phyloP scores from a whole-genome alignment of 164 flowering plant genomes.

The Malania oleifera region DNA sequence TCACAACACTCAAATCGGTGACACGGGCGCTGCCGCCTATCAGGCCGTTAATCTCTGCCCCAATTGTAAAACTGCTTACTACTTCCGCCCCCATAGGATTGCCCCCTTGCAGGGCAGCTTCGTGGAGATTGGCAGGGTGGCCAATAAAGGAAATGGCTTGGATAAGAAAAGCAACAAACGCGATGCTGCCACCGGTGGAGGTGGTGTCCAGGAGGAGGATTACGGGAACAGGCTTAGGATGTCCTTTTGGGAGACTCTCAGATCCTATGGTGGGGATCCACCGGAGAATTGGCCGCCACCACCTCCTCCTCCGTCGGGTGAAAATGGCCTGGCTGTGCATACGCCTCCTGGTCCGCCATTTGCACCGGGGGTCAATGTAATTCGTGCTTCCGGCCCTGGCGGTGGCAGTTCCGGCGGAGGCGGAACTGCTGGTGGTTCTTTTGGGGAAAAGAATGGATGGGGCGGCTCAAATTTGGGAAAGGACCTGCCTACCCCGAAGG shows the following conservation, averaged over 20 bases:
- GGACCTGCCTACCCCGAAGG: slow-evolving; percentile 90
- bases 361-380: slow-evolving; percentile 62
- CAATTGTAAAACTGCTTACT: slow-evolving; percentile 77
- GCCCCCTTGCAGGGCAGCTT: slow-evolving; percentile 81
- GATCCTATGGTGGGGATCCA: slow-evolving; percentile 53
- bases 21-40: slow-evolving; percentile 2
- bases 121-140: slow-evolving; percentile 62
- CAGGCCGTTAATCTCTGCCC: slow-evolving; percentile 83
- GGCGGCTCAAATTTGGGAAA: slow-evolving; percentile 84
- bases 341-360: slow-evolving; percentile 81
- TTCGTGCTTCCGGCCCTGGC: slow-evolving; percentile 38
- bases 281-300: slow-evolving; percentile 68
- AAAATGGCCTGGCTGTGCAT: slow-evolving; percentile 77
- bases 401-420: slow-evolving; percentile 16
- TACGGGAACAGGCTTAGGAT: slow-evolving; percentile 33
- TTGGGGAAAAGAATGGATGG: slow-evolving; percentile 53
- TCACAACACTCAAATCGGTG: not conserved
- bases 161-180: slow-evolving; percentile 9
- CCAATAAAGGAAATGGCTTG: slow-evolving; percentile 13
- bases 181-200: not conserved
- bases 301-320: slow-evolving; percentile 19
- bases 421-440: slow-evolving; percentile 18
- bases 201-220: slow-evolving; percentile 5
- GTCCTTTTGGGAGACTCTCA: slow-evolving; percentile 73
- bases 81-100: slow-evolving; percentile 52